Evolutionary conservation across 257 asterid species (phyloP), one percentile per base, ranked within the genome.

Genomic region (Cruciata laevipes): DNA sequence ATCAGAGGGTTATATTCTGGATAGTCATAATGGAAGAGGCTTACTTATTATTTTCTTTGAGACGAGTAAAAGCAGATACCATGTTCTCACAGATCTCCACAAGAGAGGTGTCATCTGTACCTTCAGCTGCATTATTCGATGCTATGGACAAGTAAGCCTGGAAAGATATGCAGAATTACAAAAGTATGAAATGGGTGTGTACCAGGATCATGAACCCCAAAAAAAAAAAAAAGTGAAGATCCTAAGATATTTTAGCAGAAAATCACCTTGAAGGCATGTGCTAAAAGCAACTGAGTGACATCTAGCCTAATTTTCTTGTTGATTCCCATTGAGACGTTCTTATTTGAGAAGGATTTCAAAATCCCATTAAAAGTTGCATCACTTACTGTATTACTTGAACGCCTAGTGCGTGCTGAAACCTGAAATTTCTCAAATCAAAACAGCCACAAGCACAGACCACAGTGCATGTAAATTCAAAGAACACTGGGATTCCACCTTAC

Each of bases 211-310:
- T 55, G 63, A 68, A 35, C n/a, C n/a, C n/a, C n/a, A n/a, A n/a
- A n/a, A 57, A 52, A 57, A 69, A 57, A 17, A 47, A 68, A 63
- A 20, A 53, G 51, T 47, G 73, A 52, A 55, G 49, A 57, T 61
- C 47, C 5, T 57, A 35, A 63, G 71, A 18, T 62, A 63, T 16
- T 12, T 64, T 21, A 58, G 21, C 9, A 8, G 68, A 21, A 10
- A 73, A 59, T 75, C 75, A 92, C 98, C 94, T 86, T 86, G 80
- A 87, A 92, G 75, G 80, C 96, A 76, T 83, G 77, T 44, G 96
- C 89, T 80, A 92, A 73, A 63, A 92, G 91, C 81, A 86, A 79
- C 66, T 89, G 96, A 76, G 88, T 82, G 20, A 79, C 82, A 65
- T 83, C 92, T 14, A 82, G 52, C 66, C 86, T 78, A 25, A 92